phyloP scores from a whole-genome alignment of 1,284 basidiomycete species.

The Thecaphora thlaspeos region DNA sequence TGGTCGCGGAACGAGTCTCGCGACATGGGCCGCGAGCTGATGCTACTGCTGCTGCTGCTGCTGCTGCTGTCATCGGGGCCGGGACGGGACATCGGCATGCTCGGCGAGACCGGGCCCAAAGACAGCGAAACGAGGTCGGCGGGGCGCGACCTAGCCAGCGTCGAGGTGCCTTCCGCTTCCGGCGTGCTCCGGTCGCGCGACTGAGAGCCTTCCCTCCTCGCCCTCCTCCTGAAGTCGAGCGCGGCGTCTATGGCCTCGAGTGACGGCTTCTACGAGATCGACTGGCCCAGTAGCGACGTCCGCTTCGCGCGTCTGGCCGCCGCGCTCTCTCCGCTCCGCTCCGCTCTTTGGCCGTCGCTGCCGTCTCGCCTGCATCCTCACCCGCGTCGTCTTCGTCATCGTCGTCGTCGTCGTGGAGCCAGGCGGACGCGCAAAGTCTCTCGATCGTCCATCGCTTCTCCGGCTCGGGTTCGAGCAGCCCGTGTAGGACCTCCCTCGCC shows the following conservation, averaged over 20 bases:
- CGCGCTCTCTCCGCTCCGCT: too few species aligned
- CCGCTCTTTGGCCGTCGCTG: too few species aligned
- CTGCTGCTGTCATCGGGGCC: background rate
- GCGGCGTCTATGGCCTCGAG: background rate
- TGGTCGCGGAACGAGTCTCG: conserved; percentile 20
- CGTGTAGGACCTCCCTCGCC: conserved; percentile 37
- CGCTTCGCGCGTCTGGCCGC: background rate
- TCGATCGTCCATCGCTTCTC: conserved; percentile 46
- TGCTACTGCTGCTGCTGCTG: background rate
- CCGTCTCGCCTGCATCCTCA: too few species aligned
- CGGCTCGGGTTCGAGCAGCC: conserved; percentile 44
- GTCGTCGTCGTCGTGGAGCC: conserved; percentile 19
- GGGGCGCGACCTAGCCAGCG: background rate
- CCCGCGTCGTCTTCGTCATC: background rate
- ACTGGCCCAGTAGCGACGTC: background rate
- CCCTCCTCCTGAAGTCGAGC: background rate
- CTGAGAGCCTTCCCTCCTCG: background rate
- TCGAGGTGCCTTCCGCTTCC: background rate
- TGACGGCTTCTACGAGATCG: background rate
- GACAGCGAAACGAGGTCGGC: background rate
- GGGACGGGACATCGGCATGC: background rate
- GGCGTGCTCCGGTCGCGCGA: background rate
- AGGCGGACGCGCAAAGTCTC: conserved; percentile 17
- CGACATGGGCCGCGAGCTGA: conserved; percentile 26
- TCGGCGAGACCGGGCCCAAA: background rate